Evolutionary conservation across 1,284 basidiomycete genomes (phyloP).

Genomic region (Irpex sp.): DNA sequence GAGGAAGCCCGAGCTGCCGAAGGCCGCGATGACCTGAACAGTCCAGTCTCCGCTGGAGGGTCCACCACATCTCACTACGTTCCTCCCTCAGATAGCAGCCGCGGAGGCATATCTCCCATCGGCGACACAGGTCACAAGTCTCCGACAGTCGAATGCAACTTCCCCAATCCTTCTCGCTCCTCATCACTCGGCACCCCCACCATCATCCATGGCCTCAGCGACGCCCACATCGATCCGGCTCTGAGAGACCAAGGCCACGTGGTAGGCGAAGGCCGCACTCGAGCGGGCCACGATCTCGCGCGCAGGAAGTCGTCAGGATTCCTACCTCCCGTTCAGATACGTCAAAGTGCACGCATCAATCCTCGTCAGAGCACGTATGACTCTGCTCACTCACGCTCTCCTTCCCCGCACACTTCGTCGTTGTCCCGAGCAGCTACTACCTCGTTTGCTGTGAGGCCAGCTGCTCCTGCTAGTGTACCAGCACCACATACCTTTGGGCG

Average conservation of each 20-base stretch:
- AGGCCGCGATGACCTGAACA: constrained; percentile 3
- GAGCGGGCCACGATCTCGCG: constrained; percentile 1
- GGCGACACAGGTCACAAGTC: neutral
- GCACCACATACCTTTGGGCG: neutral
- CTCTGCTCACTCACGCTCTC: neutral
- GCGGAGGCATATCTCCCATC: neutral
- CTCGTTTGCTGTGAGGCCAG: neutral
- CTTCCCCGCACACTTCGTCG: neutral
- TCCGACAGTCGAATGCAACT: neutral
- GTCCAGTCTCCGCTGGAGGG: neutral
- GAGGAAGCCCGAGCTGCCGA: constrained; percentile 1
- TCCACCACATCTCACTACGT: neutral
- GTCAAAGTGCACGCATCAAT: neutral
- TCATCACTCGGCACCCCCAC: constrained; percentile 8
- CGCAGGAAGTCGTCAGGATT: constrained; percentile 6
- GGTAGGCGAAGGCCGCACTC: constrained; percentile 28
- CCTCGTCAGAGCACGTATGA: neutral
- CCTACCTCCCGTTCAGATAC: constrained; percentile 1
- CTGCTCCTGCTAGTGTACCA: neutral
- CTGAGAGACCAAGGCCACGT: constrained; percentile 27
- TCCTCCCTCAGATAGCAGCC: neutral
- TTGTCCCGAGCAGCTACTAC: neutral
- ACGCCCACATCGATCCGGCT: constrained; percentile 33
- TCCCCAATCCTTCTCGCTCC: neutral
- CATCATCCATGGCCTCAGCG: constrained; percentile 16